Percentiles rank a stretch among this genome's conserved stretches.
phyloP scores from a whole-genome alignment of 2,329 filamentous ascomycete species.

The Colletotrichum orchidophilum region DNA sequence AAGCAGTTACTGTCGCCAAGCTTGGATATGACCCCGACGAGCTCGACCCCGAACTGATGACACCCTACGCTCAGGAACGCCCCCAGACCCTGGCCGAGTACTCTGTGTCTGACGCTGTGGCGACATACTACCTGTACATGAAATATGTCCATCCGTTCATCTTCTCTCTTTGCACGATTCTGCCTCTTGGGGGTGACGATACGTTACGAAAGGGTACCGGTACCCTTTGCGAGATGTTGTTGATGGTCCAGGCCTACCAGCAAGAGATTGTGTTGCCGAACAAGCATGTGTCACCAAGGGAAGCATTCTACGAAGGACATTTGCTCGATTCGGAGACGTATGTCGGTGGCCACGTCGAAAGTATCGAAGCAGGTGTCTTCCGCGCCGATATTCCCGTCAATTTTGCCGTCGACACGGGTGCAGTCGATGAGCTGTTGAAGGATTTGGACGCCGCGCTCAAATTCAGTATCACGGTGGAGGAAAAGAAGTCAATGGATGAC shows the following conservation, averaged over 20 bases:
- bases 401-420: constrained; percentile 87
- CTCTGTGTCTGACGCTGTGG: constrained; percentile 98
- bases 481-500: constrained; percentile 83
- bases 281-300: constrained; percentile 90
- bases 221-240: constrained; percentile 98
- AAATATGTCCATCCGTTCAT: constrained; percentile 99
- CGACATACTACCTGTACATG: constrained; percentile 99
- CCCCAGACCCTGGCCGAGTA: constrained; percentile 97
- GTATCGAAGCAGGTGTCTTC: constrained; percentile 98
- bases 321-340: constrained; percentile 97
- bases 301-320: constrained; percentile 97
- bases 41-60: constrained; percentile 97
- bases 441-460: constrained; percentile 90
- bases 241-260: constrained; percentile 98
- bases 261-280: constrained; percentile 93
- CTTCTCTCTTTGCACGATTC: constrained; percentile 96
- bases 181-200: constrained; percentile 92
- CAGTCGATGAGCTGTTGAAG: constrained; percentile 86
- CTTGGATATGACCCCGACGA: constrained; percentile 98
- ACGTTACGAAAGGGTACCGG: constrained; percentile 94
- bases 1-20: constrained; percentile 97
- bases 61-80: constrained; percentile 86
- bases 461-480: constrained; percentile 87
- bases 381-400: constrained; percentile 94
- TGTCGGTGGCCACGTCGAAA: constrained; percentile 97